Evolutionary conservation across 192 early-diverging fungal species (phyloP).

Genomic region (Entomortierella beljakovae): DNA sequence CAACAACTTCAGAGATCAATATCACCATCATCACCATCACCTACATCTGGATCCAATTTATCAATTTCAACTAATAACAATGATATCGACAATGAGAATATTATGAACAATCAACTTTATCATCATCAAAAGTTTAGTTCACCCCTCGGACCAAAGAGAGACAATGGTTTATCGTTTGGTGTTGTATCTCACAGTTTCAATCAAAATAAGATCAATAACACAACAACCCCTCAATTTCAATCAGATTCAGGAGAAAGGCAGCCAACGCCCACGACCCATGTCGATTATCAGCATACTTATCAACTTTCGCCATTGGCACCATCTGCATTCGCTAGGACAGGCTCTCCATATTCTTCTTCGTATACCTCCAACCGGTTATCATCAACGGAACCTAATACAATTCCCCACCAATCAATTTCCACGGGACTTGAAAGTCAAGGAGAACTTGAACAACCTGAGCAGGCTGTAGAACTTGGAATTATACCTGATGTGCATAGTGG

Average conservation of each 20-base stretch:
- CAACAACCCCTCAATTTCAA: background rate
- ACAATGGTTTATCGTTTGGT: too few relatives aligned
- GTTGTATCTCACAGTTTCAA: background rate
- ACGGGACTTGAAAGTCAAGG: background rate
- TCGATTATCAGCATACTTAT: too few relatives aligned
- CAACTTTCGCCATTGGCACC: background rate
- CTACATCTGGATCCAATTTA: background rate
- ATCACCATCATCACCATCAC: background rate
- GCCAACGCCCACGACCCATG: too few relatives aligned
- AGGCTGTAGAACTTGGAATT: background rate
- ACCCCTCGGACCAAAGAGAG: background rate
- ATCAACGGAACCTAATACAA: background rate
- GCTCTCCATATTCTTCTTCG: background rate
- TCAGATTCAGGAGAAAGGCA: background rate
- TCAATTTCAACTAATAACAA: background rate
- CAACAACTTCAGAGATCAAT: conserved; percentile 15
- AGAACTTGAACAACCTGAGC: background rate
- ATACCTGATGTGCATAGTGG: conserved; percentile 25
- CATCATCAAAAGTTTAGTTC: background rate
- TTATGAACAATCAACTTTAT: background rate
- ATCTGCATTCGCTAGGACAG: background rate
- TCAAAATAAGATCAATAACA: background rate
- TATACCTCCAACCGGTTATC: background rate
- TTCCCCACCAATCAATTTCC: background rate
- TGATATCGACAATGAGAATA: background rate